These are phyloP conservation scores for Zizania palustris DNA, from an alignment of 202 grass and related monocot genomes.

Conservation along the genomic window DNA sequence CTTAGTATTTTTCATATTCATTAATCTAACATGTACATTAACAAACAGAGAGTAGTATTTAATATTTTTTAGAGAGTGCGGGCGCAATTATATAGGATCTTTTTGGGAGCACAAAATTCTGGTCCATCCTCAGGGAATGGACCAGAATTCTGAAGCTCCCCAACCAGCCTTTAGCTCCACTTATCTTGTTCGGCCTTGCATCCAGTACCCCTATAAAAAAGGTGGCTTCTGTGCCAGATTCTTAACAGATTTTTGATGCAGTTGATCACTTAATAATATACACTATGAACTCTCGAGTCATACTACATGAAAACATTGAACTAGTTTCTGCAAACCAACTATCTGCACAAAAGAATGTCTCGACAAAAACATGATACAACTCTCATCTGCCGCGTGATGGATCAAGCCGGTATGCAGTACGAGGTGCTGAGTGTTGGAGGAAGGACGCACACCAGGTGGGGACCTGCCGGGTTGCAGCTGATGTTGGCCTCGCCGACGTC, in stretches of 20 bases:
- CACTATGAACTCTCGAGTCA: background rate
- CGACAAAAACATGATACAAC: slow-evolving; percentile 9
- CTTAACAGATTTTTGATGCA: background rate
- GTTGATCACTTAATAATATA: background rate
- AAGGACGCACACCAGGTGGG: slow-evolving; percentile 91
- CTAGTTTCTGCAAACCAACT: background rate
- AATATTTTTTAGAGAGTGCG: too few relatives aligned
- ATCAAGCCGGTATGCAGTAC: slow-evolving; percentile 88
- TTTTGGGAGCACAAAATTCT: too few relatives aligned
- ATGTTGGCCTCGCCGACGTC: slow-evolving; percentile 75
- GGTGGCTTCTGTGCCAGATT: background rate
- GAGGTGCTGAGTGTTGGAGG: slow-evolving; percentile 93
- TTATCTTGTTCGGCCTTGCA: too few relatives aligned
- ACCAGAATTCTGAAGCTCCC: too few relatives aligned
- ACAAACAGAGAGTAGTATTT: too few relatives aligned
- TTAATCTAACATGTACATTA: too few relatives aligned
- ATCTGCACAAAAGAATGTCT: slow-evolving; percentile 9
- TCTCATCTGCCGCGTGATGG: background rate
- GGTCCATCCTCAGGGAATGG: too few relatives aligned
- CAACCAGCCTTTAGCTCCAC: too few relatives aligned
- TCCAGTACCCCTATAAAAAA: too few relatives aligned
- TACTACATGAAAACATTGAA: background rate
- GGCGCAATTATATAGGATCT: too few relatives aligned
- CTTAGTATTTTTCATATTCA: too few relatives aligned
- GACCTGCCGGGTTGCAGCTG: slow-evolving; percentile 86